Base-by-base conservation (phyloP, 2,329 filamentous ascomycete genomes). In the Calonectria hawksworthii region DNA sequence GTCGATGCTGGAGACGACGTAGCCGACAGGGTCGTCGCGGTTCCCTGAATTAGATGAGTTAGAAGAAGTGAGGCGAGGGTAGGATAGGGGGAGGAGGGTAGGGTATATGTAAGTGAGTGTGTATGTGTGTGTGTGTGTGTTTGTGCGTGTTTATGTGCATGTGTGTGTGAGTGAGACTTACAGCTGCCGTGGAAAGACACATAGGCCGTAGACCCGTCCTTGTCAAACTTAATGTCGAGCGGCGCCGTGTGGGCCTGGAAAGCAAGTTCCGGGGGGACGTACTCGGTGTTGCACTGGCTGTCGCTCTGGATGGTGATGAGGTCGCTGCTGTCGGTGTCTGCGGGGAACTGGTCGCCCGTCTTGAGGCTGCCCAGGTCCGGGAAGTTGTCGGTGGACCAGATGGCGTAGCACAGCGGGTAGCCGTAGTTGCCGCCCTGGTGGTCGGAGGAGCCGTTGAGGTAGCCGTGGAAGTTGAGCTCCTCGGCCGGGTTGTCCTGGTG, bases 181-280 rank as follows among this genome's bases (percentile, higher is more conserved):
- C 93, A 95, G 83, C 91, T 93, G 18, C 94, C 94, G 83, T 95
- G 94, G 84, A 95, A 94, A 0, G 91, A 88, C 23, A 96, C 86
- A 84, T 91, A 95, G 1, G 93, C 93, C 2, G 87, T 88, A 16
- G 88, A 89, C 44, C 90, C 90, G 51, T 88, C 84, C 0, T 86
- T 80, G 76, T 90, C 88, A 85, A 96, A 96, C 75, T 92, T 91
- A 80, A 95, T 90, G 77, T 95, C 93, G 0, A 95, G 86, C 0
- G 94, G 94, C 0, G 94, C 93, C 81, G 89, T 93, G 81, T 96
- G 94, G 1, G 94, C 90, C 66, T 86, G 85, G 78, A 90, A 90
- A 7, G 90, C 91, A 34, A 95, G 85, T 1, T 91, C 75, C 75
- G 94, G 90, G 4, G 87, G 77, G 23, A 88, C 82, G 30, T 85